Conservation (phyloP, 805 yeast species). For the Suhomyces canberraensis region DNA sequence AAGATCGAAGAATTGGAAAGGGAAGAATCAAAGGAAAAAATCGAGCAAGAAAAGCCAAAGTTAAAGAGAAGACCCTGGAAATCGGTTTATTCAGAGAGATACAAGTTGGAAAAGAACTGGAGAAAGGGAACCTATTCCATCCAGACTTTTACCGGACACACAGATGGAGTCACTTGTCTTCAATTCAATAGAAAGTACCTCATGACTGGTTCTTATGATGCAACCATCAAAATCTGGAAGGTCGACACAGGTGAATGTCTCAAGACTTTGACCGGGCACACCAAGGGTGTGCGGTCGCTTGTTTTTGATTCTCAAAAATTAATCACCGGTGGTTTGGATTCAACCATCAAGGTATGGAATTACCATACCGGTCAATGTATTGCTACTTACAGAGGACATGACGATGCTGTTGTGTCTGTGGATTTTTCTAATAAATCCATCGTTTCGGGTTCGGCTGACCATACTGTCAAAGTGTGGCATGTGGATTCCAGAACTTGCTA, state of each 20-base stretch:
- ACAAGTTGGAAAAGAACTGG: slow-evolving; percentile 92
- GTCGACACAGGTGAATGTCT: slow-evolving; percentile 72
- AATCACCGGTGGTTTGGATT: slow-evolving; percentile 88
- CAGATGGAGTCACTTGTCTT: slow-evolving; percentile 83
- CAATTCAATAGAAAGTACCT: slow-evolving; percentile 74
- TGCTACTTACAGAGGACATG: slow-evolving; percentile 91
- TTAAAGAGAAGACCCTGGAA: slow-evolving; percentile 80
- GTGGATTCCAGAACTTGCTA: slow-evolving; percentile 90
- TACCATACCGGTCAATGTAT: slow-evolving; percentile 92
- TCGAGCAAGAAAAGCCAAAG: slow-evolving; percentile 2
- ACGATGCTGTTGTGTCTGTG: slow-evolving; percentile 77
- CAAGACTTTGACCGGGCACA: slow-evolving; percentile 82
- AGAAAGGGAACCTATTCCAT: slow-evolving; percentile 70
- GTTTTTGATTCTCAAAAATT: slow-evolving; percentile 86
- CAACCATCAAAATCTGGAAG: slow-evolving; percentile 92
- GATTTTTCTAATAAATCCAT: slow-evolving; percentile 78
- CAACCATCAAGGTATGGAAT: slow-evolving; percentile 93
- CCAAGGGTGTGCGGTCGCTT: slow-evolving; percentile 79
- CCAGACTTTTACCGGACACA: slow-evolving; percentile 72
- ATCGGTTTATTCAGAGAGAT: slow-evolving; percentile 87
- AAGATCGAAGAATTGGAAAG: slow-evolving; percentile 11
- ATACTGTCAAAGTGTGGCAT: slow-evolving; percentile 93
- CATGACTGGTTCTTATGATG: slow-evolving; percentile 91
- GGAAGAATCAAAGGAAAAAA: slow-evolving; percentile 4
- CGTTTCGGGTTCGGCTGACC: slow-evolving; percentile 91